Conservation (phyloP, 257 asterid species). For the Lantana camara region DNA sequence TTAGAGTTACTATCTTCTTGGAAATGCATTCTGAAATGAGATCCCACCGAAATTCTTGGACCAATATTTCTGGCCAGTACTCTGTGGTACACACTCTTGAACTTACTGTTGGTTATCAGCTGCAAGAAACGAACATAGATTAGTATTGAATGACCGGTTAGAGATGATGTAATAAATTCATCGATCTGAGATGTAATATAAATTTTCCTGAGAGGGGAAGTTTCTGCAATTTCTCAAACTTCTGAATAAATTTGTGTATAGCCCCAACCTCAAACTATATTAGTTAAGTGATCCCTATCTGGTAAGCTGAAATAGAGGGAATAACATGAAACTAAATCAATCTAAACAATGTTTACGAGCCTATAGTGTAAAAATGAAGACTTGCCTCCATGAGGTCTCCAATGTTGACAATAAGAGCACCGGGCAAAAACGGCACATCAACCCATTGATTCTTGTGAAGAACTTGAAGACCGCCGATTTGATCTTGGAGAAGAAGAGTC, state of each 20-base stretch:
- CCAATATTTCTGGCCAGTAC: conserved; percentile 35
- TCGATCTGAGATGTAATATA: too few species aligned
- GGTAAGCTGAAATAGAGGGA: too few species aligned
- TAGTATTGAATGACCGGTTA: too few species aligned
- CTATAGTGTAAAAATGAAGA: not conserved
- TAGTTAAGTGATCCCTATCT: too few species aligned
- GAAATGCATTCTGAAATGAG: conserved; percentile 36
- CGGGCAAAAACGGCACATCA: conserved; percentile 30
- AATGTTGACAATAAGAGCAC: conserved; percentile 30
- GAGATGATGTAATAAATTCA: too few species aligned
- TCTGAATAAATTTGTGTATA: too few species aligned
- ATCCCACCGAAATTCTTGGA: conserved; percentile 43
- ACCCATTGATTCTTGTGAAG: conserved; percentile 27
- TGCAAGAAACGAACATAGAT: conserved; percentile 23
- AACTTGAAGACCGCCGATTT: conserved; percentile 36
- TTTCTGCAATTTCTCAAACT: too few species aligned
- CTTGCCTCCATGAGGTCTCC: conserved; percentile 36
- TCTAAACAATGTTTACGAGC: too few species aligned
- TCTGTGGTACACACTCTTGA: conserved; percentile 48
- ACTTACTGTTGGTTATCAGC: conserved; percentile 49
- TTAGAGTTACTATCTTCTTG: conserved; percentile 7
- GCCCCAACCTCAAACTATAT: too few species aligned
- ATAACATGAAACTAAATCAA: too few species aligned
- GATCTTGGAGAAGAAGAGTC: conserved; percentile 32
- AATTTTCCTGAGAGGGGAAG: too few species aligned